Evolutionary conservation across 2,329 filamentous ascomycete species (phyloP), one percentile per base, ranked within the genome.

Genomic region (Penicillium digitatum): DNA sequence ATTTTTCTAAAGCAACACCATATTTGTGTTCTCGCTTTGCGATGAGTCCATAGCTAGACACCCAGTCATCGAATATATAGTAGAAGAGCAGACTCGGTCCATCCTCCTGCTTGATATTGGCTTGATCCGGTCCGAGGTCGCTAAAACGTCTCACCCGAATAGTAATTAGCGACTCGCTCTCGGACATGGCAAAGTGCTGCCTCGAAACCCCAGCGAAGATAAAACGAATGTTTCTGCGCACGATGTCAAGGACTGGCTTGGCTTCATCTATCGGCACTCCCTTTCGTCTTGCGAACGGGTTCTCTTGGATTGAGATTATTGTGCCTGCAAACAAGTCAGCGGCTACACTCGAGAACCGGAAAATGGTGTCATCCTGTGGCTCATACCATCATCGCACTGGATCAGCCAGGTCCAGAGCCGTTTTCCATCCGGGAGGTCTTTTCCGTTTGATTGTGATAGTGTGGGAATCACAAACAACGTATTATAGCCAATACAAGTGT

Each of bases 341-440:
- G 29, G 14, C 9, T 48, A 22, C 14, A 6, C 3, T 53, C 9
- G 14, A 18, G 11, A 8, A 2, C 5, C 11, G 12, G 1, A 18
- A 3, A 24, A 18, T 18, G 11, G 4, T 42, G 22, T 29, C 35
- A 2, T 31, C 16, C 10, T n/a, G 18, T 16, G 12, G 20, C 29
- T 42, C 76, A 8, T 75, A 81, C 81, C 78, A 65, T 90, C 86
- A 61, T 85, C 78, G 60, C 84, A 88, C 9, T 90, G 70, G 4
- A 88, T 74, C 5, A 90, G 76, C 88, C 87, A 91, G 20, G 85
- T 86, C 86, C 87, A 91, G 8, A 86, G 71, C 24, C 84, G 72
- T 57, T 76, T 79, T 26, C 80, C 80, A 45, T 78, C 72, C 6
- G 80, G 81, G 9, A 78, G 57, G 32, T 64, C 67, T 38, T 59